Conservation (phyloP, 2,329 filamentous ascomycete genomes). For the Ceratocystis eucalypticola region DNA sequence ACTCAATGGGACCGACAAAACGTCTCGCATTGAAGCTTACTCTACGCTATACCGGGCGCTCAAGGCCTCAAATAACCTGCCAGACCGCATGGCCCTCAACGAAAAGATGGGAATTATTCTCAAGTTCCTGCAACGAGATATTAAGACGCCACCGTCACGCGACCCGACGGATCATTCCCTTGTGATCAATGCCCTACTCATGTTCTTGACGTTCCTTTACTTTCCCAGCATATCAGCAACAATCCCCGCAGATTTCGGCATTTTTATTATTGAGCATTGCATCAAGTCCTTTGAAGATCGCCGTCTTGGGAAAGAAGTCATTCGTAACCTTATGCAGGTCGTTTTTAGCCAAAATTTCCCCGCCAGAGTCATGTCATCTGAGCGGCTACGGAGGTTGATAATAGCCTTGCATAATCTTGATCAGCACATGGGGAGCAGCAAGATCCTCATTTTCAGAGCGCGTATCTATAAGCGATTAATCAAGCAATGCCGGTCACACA, state of each 20-base stretch:
- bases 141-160: slow-evolving; percentile 46
- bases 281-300: slow-evolving; percentile 59
- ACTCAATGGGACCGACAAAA: slow-evolving; percentile 59
- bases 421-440: slow-evolving; percentile 62
- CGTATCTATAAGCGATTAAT: slow-evolving; percentile 67
- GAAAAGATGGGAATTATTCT: slow-evolving; percentile 64
- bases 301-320: slow-evolving; percentile 58
- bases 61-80: slow-evolving; percentile 69
- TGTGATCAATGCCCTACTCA: slow-evolving; percentile 60
- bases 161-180: slow-evolving; percentile 53
- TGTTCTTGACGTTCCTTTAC: slow-evolving; percentile 65
- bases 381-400: slow-evolving; percentile 58
- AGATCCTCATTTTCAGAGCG: slow-evolving; percentile 62
- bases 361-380: slow-evolving; percentile 55
- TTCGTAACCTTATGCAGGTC: slow-evolving; percentile 67
- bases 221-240: slow-evolving; percentile 56
- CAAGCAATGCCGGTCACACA: slow-evolving; percentile 53
- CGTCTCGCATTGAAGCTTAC: slow-evolving; percentile 73
- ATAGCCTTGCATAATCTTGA: slow-evolving; percentile 58
- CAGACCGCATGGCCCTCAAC: slow-evolving; percentile 57
- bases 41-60: slow-evolving; percentile 62
- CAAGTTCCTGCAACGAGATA: slow-evolving; percentile 73
- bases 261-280: slow-evolving; percentile 68
- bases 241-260: slow-evolving; percentile 63
- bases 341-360: slow-evolving; percentile 70